These are phyloP conservation scores for Trichophyton verrucosum DNA, from an alignment of 2,329 filamentous ascomycete genomes.

Conservation along the genomic window DNA sequence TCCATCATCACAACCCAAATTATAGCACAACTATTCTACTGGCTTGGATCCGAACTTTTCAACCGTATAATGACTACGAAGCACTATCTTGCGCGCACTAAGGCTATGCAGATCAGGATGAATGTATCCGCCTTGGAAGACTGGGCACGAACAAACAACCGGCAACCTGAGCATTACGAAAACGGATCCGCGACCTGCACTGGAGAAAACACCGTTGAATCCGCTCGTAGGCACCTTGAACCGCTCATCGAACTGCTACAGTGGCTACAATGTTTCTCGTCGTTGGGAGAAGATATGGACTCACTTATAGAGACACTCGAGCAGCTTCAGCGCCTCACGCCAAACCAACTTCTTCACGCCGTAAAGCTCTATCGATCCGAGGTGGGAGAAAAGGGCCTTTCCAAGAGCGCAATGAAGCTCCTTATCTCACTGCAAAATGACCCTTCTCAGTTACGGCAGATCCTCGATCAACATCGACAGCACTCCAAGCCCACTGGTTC, in stretches of 20 bases:
- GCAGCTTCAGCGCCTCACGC: constrained; percentile 71
- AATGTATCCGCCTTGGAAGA: constrained; percentile 92
- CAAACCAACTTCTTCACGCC: constrained; percentile 80
- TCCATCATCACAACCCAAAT: constrained; percentile 92
- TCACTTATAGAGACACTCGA: constrained; percentile 78
- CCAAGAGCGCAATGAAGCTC: constrained; percentile 80
- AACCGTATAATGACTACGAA: constrained; percentile 96
- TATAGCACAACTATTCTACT: constrained; percentile 84
- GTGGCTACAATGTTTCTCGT: constrained; percentile 97
- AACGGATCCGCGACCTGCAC: constrained; percentile 74
- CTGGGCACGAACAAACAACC: constrained; percentile 87
- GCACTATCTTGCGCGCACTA: constrained; percentile 87
- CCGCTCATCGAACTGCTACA: constrained; percentile 89
- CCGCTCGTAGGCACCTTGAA: constrained; percentile 69
- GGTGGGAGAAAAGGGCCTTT: constrained; percentile 84
- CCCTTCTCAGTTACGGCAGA: constrained; percentile 42
- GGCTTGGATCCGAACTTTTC: constrained; percentile 91
- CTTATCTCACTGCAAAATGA: constrained; percentile 69
- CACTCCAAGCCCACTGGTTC: constrained; percentile 21
- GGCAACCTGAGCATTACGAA: constrained; percentile 90
- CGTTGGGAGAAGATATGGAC: constrained; percentile 78
- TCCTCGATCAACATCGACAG: constrained; percentile 16
- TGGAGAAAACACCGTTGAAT: constrained; percentile 77
- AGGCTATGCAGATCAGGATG: constrained; percentile 99
- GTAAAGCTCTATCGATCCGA: constrained; percentile 89